These are phyloP conservation scores for Neopestalotiopsis rosae DNA, from an alignment of 2,329 filamentous ascomycete genomes.

Conservation along the genomic window DNA sequence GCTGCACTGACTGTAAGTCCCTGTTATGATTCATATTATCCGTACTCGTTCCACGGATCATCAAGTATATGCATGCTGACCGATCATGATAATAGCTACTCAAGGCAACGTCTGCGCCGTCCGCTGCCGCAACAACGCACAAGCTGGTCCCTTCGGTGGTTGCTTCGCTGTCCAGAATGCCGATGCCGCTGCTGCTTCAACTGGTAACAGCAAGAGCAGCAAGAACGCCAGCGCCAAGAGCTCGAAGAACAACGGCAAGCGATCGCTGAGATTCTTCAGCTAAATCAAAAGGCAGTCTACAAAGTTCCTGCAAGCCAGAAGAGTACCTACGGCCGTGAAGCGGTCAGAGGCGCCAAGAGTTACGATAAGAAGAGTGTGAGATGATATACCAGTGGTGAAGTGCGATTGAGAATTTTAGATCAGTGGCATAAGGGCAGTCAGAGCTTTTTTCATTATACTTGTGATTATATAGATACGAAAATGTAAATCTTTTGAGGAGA, in stretches of 20 bases:
- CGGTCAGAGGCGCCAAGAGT: background rate
- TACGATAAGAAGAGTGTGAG: background rate
- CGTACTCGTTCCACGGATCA: background rate
- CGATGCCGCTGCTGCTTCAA: constrained; percentile 37
- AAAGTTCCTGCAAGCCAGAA: background rate
- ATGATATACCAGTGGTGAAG: background rate
- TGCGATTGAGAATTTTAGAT: background rate
- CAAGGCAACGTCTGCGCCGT: constrained; percentile 65
- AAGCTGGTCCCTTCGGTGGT: constrained; percentile 62
- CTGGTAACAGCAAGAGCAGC: constrained; percentile 23
- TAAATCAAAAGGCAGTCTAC: background rate
- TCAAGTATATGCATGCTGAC: constrained; percentile 9
- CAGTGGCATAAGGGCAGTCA: background rate
- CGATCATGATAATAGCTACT: constrained; percentile 42
- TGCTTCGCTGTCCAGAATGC: constrained; percentile 64
- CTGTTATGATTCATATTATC: background rate
- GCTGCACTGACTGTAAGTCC: constrained; percentile 55
- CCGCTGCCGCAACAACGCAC: constrained; percentile 63
- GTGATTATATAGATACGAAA: constrained; percentile 1
- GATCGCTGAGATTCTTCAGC: constrained; percentile 6
- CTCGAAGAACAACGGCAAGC: constrained; percentile 24
- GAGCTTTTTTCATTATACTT: background rate
- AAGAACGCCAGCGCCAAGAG: constrained; percentile 19
- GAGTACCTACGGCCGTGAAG: background rate
- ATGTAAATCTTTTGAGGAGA: background rate